phyloP scores from a whole-genome alignment of 306 rosid species.

The Ziziphus jujuba region DNA sequence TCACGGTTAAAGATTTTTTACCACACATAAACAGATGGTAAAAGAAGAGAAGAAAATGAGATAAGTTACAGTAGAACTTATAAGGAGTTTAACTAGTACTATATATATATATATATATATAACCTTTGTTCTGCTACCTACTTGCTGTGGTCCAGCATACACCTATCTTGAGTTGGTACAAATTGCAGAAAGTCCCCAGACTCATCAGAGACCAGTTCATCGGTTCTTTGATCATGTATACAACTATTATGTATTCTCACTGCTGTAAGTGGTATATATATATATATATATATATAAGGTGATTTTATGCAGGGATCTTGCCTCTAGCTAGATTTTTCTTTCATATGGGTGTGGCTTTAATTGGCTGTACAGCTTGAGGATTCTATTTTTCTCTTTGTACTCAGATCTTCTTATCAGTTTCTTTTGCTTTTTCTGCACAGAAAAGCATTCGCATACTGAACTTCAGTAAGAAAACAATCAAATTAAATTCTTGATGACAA shows the following conservation, averaged over 20 bases:
- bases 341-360: slow-evolving; percentile 43
- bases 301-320: slow-evolving; percentile 51
- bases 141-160: slow-evolving; percentile 47
- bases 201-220: slow-evolving; percentile 46
- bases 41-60: slow-evolving; percentile 8
- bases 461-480: slow-evolving; percentile 5
- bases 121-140: slow-evolving; percentile 23
- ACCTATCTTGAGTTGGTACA: slow-evolving; percentile 32
- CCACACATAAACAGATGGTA: background rate
- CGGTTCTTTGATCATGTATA: slow-evolving; percentile 55
- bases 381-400: slow-evolving; percentile 37
- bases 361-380: slow-evolving; percentile 70
- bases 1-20: background rate
- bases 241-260: slow-evolving; percentile 55
- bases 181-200: slow-evolving; percentile 38
- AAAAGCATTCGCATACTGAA: background rate
- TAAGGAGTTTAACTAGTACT: background rate
- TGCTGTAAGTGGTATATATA: slow-evolving; percentile 69
- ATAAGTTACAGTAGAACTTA: slow-evolving; percentile 12
- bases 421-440: slow-evolving; percentile 43
- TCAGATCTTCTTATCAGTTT: slow-evolving; percentile 45
- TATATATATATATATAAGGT: slow-evolving; percentile 38
- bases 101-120: background rate
- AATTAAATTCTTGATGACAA: background rate
- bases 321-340: slow-evolving; percentile 48